These are phyloP conservation scores for Penicillium sp. DNA, from an alignment of 2,329 filamentous ascomycete genomes.

Conservation along the genomic window DNA sequence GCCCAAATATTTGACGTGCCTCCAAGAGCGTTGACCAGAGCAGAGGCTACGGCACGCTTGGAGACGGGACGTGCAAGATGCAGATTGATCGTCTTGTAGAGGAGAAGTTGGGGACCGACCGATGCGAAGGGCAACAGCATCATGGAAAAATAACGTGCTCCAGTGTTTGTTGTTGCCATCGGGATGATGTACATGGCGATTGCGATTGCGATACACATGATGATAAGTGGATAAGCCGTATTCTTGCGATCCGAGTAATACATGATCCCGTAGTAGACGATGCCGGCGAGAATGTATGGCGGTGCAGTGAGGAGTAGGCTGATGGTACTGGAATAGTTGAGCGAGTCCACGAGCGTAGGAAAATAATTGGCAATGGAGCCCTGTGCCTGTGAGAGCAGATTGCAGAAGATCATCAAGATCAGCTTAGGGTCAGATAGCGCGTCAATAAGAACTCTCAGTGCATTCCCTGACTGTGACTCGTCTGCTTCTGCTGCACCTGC, in stretches of 20 bases:
- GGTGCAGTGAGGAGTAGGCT: constrained; percentile 47
- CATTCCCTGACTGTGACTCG: constrained; percentile 46
- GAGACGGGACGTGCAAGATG: no score
- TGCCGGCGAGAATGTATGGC: constrained; percentile 42
- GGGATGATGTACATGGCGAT: no score
- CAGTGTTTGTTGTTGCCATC: no score
- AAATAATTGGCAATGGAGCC: constrained; percentile 41
- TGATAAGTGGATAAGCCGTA: no score
- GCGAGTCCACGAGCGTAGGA: constrained; percentile 18
- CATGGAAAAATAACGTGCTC: no score
- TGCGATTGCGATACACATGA: no score
- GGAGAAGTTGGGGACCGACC: no score
- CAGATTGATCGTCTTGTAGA: no score
- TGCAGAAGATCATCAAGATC: constrained; percentile 53
- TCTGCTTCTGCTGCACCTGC: constrained; percentile 46
- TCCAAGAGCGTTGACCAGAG: no score
- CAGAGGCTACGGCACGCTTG: no score
- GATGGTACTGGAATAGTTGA: constrained; percentile 46
- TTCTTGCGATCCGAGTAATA: constrained; percentile 12
- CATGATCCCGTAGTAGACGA: constrained; percentile 40
- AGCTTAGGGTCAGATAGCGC: constrained; percentile 38
- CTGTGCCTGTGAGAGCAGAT: constrained; percentile 48
- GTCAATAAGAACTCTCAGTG: constrained; percentile 43
- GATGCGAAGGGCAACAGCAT: no score
- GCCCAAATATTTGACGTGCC: no score